Evolutionary conservation across 1,284 basidiomycete species (phyloP).

Genomic region (Leucoagaricus sp.): DNA sequence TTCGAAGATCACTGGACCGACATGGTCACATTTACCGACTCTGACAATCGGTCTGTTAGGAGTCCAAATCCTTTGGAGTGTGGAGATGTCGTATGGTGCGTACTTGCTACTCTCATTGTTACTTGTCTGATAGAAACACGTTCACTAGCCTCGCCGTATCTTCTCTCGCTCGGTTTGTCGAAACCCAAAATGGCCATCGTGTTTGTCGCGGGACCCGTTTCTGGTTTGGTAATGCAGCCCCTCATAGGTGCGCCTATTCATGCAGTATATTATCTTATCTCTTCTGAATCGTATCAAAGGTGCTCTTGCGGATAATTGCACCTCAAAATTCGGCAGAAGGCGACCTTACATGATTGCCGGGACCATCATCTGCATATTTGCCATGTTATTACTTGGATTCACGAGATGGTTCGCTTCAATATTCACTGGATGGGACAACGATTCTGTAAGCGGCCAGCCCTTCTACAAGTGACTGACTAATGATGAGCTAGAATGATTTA

Average conservation of each 20-base stretch:
- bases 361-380: conserved; percentile 63
- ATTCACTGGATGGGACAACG: conserved; percentile 45
- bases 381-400: conserved; percentile 86
- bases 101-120: conserved; percentile 16
- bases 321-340: conserved; percentile 81
- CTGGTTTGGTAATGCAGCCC: conserved; percentile 91
- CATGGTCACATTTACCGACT: conserved; percentile 59
- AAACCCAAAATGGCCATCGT: conserved; percentile 90
- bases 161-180: conserved; percentile 86
- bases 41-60: conserved; percentile 80
- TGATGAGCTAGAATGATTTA: conserved; percentile 49
- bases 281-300: conserved; percentile 32
- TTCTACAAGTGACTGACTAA: not conserved
- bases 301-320: conserved; percentile 85
- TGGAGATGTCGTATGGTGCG: conserved; percentile 89
- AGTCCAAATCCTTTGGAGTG: conserved; percentile 86
- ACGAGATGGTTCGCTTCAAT: conserved; percentile 72
- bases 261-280: not conserved
- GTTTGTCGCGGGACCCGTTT: conserved; percentile 92
- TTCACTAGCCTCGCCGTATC: conserved; percentile 79
- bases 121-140: not conserved
- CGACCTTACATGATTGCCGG: conserved; percentile 85
- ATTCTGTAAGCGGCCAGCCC: conserved; percentile 26
- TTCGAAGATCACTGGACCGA: conserved; percentile 40
- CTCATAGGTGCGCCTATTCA: conserved; percentile 64